phyloP scores from a whole-genome alignment of 805 yeast species.

The Hanseniaspora taiwanica region DNA sequence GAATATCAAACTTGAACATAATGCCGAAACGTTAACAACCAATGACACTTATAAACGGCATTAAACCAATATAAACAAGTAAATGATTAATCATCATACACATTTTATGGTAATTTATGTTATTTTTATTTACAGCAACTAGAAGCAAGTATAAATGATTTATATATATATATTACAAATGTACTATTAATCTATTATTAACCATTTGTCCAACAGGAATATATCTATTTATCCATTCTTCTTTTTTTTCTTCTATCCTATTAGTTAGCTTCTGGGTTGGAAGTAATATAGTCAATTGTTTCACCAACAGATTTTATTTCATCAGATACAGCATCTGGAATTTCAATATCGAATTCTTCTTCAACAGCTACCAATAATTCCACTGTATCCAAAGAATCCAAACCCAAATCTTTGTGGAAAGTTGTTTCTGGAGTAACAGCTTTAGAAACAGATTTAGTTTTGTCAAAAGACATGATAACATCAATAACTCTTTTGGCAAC shows the following conservation, averaged over 20 bases:
- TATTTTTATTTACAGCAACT: too few relatives aligned
- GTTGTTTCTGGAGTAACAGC: constrained; percentile 27
- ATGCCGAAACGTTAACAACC: too few relatives aligned
- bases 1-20: too few relatives aligned
- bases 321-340: constrained; percentile 6
- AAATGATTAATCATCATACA: too few relatives aligned
- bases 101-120: too few relatives aligned
- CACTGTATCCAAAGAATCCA: constrained; percentile 84
- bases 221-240: background rate
- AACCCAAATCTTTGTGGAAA: constrained; percentile 25
- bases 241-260: background rate
- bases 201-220: too few relatives aligned
- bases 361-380: constrained; percentile 94
- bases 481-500: constrained; percentile 72
- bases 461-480: constrained; percentile 56
- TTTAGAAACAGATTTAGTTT: constrained; percentile 36
- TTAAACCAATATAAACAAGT: too few relatives aligned
- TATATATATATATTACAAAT: too few relatives aligned
- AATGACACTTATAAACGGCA: too few relatives aligned
- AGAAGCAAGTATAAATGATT: too few relatives aligned
- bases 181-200: too few relatives aligned
- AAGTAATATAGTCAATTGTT: constrained; percentile 75
- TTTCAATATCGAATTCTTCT: constrained; percentile 45
- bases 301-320: constrained; percentile 88
- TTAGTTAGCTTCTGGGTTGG: constrained; percentile 39